Conservation (phyloP, 352 stramenopile species). For the Globisporangium heterothallicum region DNA sequence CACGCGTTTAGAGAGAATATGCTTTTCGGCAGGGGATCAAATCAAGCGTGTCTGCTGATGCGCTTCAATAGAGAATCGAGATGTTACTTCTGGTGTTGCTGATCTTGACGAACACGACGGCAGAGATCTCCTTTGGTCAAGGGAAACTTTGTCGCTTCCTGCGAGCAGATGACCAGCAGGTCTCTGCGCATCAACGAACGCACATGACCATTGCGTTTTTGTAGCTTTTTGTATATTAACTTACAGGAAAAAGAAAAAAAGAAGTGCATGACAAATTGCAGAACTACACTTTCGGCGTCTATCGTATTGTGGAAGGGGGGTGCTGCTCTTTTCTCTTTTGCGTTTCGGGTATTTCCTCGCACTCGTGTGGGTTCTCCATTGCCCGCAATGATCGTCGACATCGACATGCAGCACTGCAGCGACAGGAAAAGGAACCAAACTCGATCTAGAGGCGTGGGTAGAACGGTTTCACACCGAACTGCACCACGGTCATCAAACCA, state of each 20-base stretch:
- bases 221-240: slow-evolving; percentile 7
- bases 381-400: neutral
- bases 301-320: slow-evolving; percentile 5
- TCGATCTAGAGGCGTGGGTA: slow-evolving; percentile 74
- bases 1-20: too few relatives aligned
- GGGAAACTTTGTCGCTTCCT: too few relatives aligned
- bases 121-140: too few relatives aligned
- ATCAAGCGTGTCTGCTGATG: too few relatives aligned
- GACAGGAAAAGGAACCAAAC: too few relatives aligned
- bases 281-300: slow-evolving; percentile 9
- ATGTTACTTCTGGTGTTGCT: too few relatives aligned
- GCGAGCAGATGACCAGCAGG: too few relatives aligned
- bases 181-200: too few relatives aligned
- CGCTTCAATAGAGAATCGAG: too few relatives aligned
- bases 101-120: too few relatives aligned
- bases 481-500: slow-evolving; percentile 76
- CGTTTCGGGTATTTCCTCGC: neutral
- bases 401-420: slow-evolving; percentile 2
- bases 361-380: neutral
- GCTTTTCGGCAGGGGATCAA: too few relatives aligned
- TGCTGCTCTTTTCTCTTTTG: neutral
- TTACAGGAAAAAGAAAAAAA: slow-evolving; percentile 4
- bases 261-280: neutral
- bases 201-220: too few relatives aligned
- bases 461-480: slow-evolving; percentile 84